Conservation (phyloP, 225 moss, liverwort and hornwort genomes). For the Bryoerythrophyllum caledonicum region DNA sequence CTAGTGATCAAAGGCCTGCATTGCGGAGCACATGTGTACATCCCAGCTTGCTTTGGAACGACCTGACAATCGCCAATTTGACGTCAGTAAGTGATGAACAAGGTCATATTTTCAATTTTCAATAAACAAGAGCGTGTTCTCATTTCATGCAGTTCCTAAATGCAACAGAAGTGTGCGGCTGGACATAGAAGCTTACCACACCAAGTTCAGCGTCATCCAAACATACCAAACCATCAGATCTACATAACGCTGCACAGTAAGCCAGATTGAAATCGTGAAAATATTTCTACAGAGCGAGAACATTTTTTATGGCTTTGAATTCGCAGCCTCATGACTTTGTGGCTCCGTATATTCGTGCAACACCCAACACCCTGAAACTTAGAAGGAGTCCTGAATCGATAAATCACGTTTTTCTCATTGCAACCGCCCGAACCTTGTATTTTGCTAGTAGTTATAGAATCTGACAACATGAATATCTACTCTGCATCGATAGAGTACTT, state of each 20-base stretch:
- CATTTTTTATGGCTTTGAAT: no score
- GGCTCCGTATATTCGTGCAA: no score
- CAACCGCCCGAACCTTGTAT: no score
- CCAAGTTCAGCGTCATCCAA: background rate
- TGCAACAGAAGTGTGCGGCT: no score
- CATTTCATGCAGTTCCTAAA: background rate
- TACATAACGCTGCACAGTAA: background rate
- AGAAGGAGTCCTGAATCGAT: no score
- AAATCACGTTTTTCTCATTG: no score
- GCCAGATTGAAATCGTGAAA: background rate
- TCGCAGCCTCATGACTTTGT: no score
- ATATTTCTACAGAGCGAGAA: no score
- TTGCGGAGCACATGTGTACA: background rate
- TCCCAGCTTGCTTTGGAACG: background rate
- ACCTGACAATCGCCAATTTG: background rate
- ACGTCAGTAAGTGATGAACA: background rate
- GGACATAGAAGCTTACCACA: background rate
- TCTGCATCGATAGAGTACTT: no score
- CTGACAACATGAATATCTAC: no score
- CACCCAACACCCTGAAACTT: no score
- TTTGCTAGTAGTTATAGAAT: no score
- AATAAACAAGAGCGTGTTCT: background rate
- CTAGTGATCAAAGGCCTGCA: background rate
- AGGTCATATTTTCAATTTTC: background rate
- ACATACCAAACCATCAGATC: background rate